Conservation (phyloP, 2,329 filamentous ascomycete species). For the Aspergillus terreus region DNA sequence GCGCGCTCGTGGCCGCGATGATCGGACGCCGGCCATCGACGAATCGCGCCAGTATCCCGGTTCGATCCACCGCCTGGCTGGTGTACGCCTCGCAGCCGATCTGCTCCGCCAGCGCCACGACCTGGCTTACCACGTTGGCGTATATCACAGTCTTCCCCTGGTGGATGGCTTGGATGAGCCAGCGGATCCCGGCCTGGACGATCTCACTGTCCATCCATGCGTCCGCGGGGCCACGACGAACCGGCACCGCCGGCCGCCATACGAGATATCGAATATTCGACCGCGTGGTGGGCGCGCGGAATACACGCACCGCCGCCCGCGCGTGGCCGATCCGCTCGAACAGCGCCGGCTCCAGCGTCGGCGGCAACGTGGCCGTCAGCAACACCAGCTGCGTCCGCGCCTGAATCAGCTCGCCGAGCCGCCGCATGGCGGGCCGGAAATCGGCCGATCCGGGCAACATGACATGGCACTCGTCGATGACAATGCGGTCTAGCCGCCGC, state of each 20-base stretch:
- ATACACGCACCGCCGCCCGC: not conserved
- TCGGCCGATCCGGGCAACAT: constrained; percentile 4
- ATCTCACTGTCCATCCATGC: not conserved
- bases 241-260: not conserved
- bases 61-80: not conserved
- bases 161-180: not conserved
- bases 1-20: constrained; percentile 1
- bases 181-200: not conserved
- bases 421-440: not conserved
- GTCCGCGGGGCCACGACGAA: not conserved
- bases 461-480: constrained; percentile 6
- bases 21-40: not conserved
- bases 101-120: not conserved
- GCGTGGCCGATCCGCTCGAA: not conserved
- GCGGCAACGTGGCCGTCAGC: constrained; percentile 11
- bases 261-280: constrained; percentile 6
- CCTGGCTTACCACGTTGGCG: not conserved
- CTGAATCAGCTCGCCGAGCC: not conserved
- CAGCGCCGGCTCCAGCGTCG: not conserved
- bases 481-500: not conserved
- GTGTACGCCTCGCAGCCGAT: constrained; percentile 1
- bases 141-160: not conserved
- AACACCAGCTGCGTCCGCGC: constrained; percentile 8
- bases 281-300: constrained; percentile 1
- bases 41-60: not conserved